Percentiles rank a stretch among this genome's conserved stretches.
phyloP scores from a whole-genome alignment of 176 grass and related monocot species.

The Oryza brachyantha region DNA sequence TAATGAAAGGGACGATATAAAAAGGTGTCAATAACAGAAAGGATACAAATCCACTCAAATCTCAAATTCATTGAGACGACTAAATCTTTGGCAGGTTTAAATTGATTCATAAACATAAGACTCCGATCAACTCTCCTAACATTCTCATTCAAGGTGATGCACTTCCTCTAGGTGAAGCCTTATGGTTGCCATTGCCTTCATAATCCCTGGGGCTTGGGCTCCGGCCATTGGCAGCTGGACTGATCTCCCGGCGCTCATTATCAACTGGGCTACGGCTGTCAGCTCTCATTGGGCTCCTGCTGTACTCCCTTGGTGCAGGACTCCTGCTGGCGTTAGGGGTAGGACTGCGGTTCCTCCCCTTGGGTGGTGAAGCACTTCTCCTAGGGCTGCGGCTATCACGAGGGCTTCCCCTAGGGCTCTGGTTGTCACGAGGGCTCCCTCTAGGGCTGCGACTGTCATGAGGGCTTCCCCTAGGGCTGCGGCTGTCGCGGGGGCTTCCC shows the following conservation, averaged over 20 bases:
- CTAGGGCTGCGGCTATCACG: conserved; percentile 61
- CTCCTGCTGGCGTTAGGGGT: conserved; percentile 52
- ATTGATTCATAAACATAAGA: conserved; percentile 8
- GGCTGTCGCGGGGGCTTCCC: conserved; percentile 24
- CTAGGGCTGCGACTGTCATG: conserved; percentile 56
- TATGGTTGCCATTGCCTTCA: conserved; percentile 36
- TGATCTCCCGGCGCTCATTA: conserved; percentile 11
- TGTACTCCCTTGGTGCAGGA: conserved; percentile 50
- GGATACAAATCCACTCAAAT: not conserved
- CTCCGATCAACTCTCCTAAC: not conserved
- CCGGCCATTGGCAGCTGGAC: conserved; percentile 60
- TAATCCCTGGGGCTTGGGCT: conserved; percentile 62
- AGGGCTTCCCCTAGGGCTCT: conserved; percentile 48
- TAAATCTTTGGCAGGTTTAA: not conserved
- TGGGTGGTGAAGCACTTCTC: conserved; percentile 44
- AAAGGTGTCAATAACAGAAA: not conserved
- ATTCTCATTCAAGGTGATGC: not conserved
- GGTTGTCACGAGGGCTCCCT: conserved; percentile 38
- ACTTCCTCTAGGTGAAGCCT: conserved; percentile 39
- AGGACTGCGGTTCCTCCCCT: conserved; percentile 39
- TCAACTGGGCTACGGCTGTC: conserved; percentile 47
- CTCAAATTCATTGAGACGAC: conserved; percentile 1
- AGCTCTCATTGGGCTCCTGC: conserved; percentile 38
- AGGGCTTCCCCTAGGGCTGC: conserved; percentile 50
- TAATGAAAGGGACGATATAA: too few species aligned